Evolutionary conservation across 73 alveolate genomes (phyloP), one percentile per base, ranked within the genome.

Genomic region (Paramecium caudatum): DNA sequence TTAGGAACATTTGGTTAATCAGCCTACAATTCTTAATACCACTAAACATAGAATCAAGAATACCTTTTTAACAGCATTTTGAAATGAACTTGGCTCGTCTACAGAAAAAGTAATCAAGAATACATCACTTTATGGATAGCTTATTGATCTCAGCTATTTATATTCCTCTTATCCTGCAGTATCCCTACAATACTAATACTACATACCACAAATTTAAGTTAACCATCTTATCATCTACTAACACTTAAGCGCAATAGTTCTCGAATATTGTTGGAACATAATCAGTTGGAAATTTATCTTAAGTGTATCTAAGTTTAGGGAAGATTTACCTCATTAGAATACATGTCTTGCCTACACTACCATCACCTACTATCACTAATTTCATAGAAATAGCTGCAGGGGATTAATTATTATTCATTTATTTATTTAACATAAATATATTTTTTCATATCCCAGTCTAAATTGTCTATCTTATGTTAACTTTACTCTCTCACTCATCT

Each of bases 81-180:
- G 70, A 81, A 87, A 94, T 9, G 95, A 91, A 49, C 83, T 92
- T 45, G 88, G 91, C n/a, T 91, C 95, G 25, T 91, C 94, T 8
- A 94, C 65, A 13, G 97, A 91, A 91, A 94, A 94, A 34, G 91
- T 78, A 30, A 94, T 85, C 45, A 94, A 65, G 91, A 94, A 94
- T 13, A 94, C 93, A 94, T 94, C 96, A 19, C 96, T 82, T 41
- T 86, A 55, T 15, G 98, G 93, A 83, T 94, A 94, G 68, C 92
- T 63, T 32, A 94, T 91, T 10, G 95, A 87, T 84, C 98, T 78
- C 25, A 94, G 84, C 33, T 95, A 68, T n/a, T 94, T 94, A 81
- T 94, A 94, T 46, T 93, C 98, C 37, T 94, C 98, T 47, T 93
- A 70, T 25, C 98, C 98, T 13, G 96, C 96, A 37, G 98, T 94